Evolutionary conservation across 805 yeast species (phyloP).

Genomic region (Wickerhamomyces xylosicus): DNA sequence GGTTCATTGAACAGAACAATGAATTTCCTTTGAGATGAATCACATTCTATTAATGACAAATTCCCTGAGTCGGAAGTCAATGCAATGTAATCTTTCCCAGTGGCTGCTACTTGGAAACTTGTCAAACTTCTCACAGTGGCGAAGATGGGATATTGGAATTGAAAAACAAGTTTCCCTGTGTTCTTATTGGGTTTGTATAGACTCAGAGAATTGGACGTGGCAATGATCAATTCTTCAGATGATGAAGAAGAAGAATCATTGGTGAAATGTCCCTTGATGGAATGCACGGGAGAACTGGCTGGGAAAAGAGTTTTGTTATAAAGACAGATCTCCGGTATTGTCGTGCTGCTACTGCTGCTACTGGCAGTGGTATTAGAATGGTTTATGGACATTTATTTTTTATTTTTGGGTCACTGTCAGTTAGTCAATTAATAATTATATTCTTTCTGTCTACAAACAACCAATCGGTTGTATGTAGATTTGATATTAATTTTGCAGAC

Average conservation of each 20-base stretch:
- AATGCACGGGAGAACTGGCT: background rate
- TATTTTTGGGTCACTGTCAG: too few species aligned
- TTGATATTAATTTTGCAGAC: too few species aligned
- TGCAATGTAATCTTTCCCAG: slow-evolving; percentile 46
- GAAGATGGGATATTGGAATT: slow-evolving; percentile 38
- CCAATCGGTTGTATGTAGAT: too few species aligned
- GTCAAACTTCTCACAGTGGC: slow-evolving; percentile 46
- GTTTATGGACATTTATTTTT: too few species aligned
- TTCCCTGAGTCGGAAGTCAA: slow-evolving; percentile 77
- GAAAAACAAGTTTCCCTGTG: slow-evolving; percentile 41
- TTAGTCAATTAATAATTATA: too few species aligned
- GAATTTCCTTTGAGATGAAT: slow-evolving; percentile 26
- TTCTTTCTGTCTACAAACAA: too few species aligned
- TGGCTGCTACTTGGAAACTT: slow-evolving; percentile 42
- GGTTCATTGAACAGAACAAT: slow-evolving; percentile 51
- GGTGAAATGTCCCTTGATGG: background rate
- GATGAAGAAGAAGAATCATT: background rate
- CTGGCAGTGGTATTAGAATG: too few species aligned
- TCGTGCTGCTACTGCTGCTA: too few species aligned
- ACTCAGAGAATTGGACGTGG: slow-evolving; percentile 44
- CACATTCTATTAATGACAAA: slow-evolving; percentile 40
- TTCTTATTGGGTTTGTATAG: slow-evolving; percentile 41
- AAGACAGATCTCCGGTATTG: background rate
- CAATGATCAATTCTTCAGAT: slow-evolving; percentile 29
- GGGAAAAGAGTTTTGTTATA: background rate